Base-by-base conservation (phyloP, 164 flowering plant genomes). In the Santalum album region DNA sequence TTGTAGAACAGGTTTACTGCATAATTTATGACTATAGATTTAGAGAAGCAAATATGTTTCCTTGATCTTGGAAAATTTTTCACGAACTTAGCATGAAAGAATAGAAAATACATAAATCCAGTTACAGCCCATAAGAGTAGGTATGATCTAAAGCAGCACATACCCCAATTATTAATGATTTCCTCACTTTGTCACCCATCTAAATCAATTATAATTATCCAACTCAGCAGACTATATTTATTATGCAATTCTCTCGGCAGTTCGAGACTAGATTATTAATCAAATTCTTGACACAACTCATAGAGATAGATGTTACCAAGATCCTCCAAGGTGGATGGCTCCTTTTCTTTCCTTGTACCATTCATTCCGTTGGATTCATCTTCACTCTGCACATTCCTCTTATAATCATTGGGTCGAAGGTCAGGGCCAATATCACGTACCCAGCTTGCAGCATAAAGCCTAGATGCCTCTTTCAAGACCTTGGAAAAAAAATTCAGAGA, bases 241-340 rank as follows among this genome's bases (percentile, higher is more conserved):
- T 38, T 38, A 9, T 38, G 0, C 36, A 10, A 38, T 38, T 38
- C 14, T 38, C 14, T 38, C 3, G 17, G 14, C 4, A 38, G 17
- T 14, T 38, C 16, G 3, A 38, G 42, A 38, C 14, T 12, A 38
- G 42, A 4, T 29, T 29, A 29, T 29, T 29, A 38, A 38, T 9
- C 14, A 38, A 11, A 38, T 38, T 38, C 3, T 38, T 38, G 42
- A 38, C 42, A 38, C 42, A 38, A 38, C 16, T 0, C 42, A 38
- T 38, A 3, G 14, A 16, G 14, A 17, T 16, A 39, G 17, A 36
- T 49, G 76, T 51, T 67, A 89, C 95, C 95, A 62, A 90, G 89
- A 70, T 90, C 94, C 73, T 87, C 91, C 59, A 83, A 65, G 7
- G 83, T 73, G 17, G 94, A 79, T 10, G 90, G 87, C 67, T 83